Conservation (phyloP, 2,329 filamentous ascomycete species). For the Cercospora sojina region DNA sequence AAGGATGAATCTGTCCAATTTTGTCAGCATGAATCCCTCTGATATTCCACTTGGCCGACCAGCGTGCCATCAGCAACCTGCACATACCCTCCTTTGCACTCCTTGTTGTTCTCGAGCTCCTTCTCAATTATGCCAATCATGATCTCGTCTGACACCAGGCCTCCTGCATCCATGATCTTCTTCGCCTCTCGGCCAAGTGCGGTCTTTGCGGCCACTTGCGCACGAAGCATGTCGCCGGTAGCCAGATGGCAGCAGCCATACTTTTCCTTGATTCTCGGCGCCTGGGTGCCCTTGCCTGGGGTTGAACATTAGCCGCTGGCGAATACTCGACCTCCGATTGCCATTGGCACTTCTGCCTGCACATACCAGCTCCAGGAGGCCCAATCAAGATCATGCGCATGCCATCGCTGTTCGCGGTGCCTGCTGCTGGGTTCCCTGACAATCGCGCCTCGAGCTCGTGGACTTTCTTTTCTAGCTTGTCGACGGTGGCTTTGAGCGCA, state of each 20-base stretch:
- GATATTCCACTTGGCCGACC: neutral
- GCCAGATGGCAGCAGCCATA: conserved; percentile 97
- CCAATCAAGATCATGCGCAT: conserved; percentile 98
- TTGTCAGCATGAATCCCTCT: conserved; percentile 11
- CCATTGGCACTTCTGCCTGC: conserved; percentile 4
- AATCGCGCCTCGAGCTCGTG: conserved; percentile 78
- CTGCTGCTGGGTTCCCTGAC: conserved; percentile 40
- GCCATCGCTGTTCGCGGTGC: conserved; percentile 54
- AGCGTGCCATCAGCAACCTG: neutral
- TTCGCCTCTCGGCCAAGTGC: conserved; percentile 91
- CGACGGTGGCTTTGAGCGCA: conserved; percentile 74
- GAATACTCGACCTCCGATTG: neutral
- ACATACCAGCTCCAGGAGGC: conserved; percentile 91
- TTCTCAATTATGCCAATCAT: conserved; percentile 99
- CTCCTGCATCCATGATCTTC: conserved; percentile 99
- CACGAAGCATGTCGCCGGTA: conserved; percentile 98
- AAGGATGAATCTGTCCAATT: conserved; percentile 77
- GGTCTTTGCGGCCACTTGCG: conserved; percentile 97
- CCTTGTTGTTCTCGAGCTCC: conserved; percentile 87
- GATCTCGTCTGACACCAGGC: conserved; percentile 96
- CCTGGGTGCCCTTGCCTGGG: conserved; percentile 96
- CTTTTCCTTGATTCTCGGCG: conserved; percentile 96
- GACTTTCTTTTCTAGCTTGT: conserved; percentile 81
- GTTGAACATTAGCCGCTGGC: conserved; percentile 15
- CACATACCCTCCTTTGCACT: conserved; percentile 92